These are phyloP conservation scores for Neurospora sp. DNA, from an alignment of 495 filamentous ascomycete species.

Conservation along the genomic window DNA sequence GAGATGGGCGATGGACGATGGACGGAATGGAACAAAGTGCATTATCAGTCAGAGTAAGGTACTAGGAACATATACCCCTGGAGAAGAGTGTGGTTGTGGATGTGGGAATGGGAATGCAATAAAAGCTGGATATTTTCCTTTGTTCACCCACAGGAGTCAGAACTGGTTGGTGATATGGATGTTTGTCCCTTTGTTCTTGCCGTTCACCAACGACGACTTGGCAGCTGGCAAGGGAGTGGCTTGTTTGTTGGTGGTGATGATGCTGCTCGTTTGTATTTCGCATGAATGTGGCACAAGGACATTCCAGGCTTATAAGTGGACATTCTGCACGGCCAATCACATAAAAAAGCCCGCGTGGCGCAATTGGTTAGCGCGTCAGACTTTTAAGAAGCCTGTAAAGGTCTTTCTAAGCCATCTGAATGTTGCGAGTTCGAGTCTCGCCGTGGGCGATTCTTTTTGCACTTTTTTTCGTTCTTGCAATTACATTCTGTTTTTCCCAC, in stretches of 20 bases:
- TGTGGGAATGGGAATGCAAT: not conserved
- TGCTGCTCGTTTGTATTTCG: not conserved
- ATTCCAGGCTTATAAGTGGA: not conserved
- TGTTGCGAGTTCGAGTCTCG: slow-evolving; percentile 6
- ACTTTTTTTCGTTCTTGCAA: not conserved
- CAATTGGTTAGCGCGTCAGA: slow-evolving; percentile 1
- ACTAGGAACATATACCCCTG: not conserved
- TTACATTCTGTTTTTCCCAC: not conserved
- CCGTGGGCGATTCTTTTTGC: not conserved
- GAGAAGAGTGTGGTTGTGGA: not conserved
- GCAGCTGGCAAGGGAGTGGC: not conserved
- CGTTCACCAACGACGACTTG: not conserved
- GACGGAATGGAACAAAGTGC: not conserved
- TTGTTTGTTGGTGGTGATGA: not conserved
- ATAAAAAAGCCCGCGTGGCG: not conserved
- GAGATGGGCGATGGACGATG: not conserved
- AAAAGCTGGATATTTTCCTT: not conserved
- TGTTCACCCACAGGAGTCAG: not conserved
- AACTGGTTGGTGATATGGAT: not conserved
- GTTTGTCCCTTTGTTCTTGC: too few relatives aligned
- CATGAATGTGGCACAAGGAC: not conserved
- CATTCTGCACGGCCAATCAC: not conserved
- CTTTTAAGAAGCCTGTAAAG: slow-evolving; percentile 1
- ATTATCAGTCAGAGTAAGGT: not conserved
- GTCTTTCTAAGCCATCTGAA: not conserved